A percentile compares a stretch with the other conserved stretches of the same genome.
Evolutionary conservation across 2,329 filamentous ascomycete genomes (phyloP).

Genomic region (Calonectria leucothoes): DNA sequence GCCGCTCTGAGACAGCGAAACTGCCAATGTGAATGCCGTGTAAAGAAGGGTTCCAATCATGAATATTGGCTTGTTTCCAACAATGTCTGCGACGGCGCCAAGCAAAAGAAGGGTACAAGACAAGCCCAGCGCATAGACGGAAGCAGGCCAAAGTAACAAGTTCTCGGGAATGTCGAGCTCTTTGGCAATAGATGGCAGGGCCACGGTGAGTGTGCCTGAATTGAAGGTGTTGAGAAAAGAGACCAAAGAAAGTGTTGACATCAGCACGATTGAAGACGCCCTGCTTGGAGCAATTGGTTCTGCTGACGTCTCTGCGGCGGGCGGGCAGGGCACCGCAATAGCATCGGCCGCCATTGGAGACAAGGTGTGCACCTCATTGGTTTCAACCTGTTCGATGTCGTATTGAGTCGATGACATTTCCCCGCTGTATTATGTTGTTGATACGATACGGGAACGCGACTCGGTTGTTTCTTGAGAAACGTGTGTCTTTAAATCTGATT

Average conservation of each 20-base stretch:
- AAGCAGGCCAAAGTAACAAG: constrained; percentile 36
- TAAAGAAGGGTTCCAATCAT: constrained; percentile 48
- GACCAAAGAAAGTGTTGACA: constrained; percentile 29
- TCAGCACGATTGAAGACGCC: neutral
- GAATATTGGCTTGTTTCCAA: constrained; percentile 50
- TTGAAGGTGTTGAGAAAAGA: constrained; percentile 42
- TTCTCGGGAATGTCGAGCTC: constrained; percentile 32
- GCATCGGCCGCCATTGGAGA: neutral
- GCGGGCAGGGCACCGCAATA: neutral
- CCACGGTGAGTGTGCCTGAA: constrained; percentile 37
- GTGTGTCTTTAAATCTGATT: neutral
- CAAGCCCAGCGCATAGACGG: constrained; percentile 31
- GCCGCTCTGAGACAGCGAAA: constrained; percentile 48
- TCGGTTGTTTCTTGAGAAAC: neutral
- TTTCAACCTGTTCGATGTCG: constrained; percentile 1
- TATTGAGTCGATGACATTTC: constrained; percentile 13
- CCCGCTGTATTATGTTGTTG: too few species aligned
- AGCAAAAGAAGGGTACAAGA: constrained; percentile 47
- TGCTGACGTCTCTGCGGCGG: neutral
- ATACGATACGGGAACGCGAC: neutral
- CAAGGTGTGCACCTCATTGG: neutral
- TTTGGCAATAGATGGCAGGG: constrained; percentile 33
- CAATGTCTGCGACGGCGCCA: constrained; percentile 50
- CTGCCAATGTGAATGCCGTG: constrained; percentile 47
- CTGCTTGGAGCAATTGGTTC: constrained; percentile 15